Evolutionary conservation across 2,329 filamentous ascomycete genomes (phyloP).

Genomic region (Cucurbitaria berberidis): DNA sequence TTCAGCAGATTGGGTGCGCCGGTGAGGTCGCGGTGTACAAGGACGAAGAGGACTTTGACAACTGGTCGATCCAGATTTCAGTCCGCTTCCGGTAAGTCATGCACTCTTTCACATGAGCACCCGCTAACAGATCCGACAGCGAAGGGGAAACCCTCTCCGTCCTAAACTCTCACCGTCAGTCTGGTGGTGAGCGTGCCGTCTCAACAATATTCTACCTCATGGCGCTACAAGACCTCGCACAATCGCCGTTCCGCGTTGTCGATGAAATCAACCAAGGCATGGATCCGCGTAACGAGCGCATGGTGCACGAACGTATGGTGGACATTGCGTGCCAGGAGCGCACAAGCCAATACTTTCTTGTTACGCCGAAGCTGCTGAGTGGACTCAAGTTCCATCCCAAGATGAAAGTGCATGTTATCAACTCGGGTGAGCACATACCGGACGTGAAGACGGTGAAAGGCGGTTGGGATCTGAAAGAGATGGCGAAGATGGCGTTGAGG

Average conservation of each 20-base stretch:
- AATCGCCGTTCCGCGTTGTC: constrained; percentile 95
- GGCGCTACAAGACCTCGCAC: constrained; percentile 91
- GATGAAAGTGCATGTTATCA: constrained; percentile 94
- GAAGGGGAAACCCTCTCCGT: constrained; percentile 80
- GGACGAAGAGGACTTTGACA: constrained; percentile 85
- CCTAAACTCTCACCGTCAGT: constrained; percentile 91
- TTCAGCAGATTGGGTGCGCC: constrained; percentile 90
- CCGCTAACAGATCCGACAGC: constrained; percentile 17
- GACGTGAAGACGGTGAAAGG: constrained; percentile 39
- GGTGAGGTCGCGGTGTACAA: constrained; percentile 90
- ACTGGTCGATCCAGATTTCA: constrained; percentile 91
- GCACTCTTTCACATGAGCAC: not conserved
- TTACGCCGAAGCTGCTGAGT: constrained; percentile 92
- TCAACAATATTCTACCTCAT: constrained; percentile 99
- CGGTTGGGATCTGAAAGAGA: constrained; percentile 52
- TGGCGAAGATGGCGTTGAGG: constrained; percentile 44
- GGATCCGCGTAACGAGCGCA: constrained; percentile 97
- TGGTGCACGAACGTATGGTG: constrained; percentile 98
- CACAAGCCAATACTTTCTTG: constrained; percentile 87
- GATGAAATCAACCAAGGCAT: constrained; percentile 99
- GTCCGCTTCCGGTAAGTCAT: constrained; percentile 86
- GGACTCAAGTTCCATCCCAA: constrained; percentile 84
- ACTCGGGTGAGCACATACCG: constrained; percentile 75
- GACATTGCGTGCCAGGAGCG: constrained; percentile 89
- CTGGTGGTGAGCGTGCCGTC: constrained; percentile 92